Base-by-base conservation (phyloP, 2,329 filamentous ascomycete species). In the Trichoderma simmonsii region DNA sequence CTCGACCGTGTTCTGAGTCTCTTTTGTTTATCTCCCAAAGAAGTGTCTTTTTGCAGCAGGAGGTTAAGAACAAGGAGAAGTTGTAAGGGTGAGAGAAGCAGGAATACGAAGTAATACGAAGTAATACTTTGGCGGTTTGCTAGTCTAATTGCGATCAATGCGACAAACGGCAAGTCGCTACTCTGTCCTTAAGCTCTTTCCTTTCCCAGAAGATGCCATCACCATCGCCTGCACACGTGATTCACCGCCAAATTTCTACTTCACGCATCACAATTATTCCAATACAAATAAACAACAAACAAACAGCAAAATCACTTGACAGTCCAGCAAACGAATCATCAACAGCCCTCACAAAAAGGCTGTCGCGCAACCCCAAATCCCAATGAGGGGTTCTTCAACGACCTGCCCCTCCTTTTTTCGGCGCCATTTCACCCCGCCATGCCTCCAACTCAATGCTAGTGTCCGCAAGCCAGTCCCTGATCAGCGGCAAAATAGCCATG, bases 401-500 rank as follows among this genome's bases (percentile, higher is more conserved):
- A 18, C 28, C 21, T 56, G n/a, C 60, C 68, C 68, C 57, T 63
- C 67, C 24, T 54, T 62, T 70, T 21, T 56, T 63, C 39, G 39
- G 18, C 61, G 26, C 26, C 39, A 51, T 64, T 64, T 64, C 61
- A 48, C 64, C 64, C 64, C 65, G 56, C 66, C 66, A 69, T 61
- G 26, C 56, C 39, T 14, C 36, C 30, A 21, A 34, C 28, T 34
- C 28, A 30, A 30, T 69, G n/a, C n/a, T 64, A 71, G 60, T 15
- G 69, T 39, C 66, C 66, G 36, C 56, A 61, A 28, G 43, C 24
- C 61, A 51, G 39, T 64, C 6, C 18, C 36, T 43, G 61, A 64
- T 26, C 21, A 43, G 14, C 32, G 30, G 34, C 30, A 62, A 62
- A 48, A 14, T 36, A 39, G 15, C 21, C 48, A 54, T 11, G 32